Percentiles rank a stretch among this genome's conserved stretches.
phyloP scores from a whole-genome alignment of 768 basidiomycete genomes.

The Boletales sp. region DNA sequence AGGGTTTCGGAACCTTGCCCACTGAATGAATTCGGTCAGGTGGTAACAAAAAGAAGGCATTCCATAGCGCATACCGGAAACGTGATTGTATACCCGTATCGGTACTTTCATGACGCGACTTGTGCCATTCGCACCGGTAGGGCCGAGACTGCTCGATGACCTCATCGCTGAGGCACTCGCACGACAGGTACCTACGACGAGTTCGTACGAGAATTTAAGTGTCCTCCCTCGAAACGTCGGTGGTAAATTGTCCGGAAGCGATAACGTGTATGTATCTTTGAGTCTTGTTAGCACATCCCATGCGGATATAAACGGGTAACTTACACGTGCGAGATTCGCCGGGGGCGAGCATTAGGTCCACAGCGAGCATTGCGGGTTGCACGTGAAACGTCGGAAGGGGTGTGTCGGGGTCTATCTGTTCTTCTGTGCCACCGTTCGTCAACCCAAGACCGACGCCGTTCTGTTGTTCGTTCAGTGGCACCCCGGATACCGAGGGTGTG shows the following conservation, averaged over 20 bases:
- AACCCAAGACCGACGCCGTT: constrained; percentile 33
- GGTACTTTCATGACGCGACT: constrained; percentile 89
- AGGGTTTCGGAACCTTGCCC: constrained; percentile 55
- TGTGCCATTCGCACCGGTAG: constrained; percentile 44
- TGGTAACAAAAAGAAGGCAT: background rate
- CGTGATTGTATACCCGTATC: constrained; percentile 85
- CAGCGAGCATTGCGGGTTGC: constrained; percentile 82
- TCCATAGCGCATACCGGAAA: constrained; percentile 52
- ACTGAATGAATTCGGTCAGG: constrained; percentile 34
- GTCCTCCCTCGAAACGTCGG: constrained; percentile 88
- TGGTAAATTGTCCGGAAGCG: constrained; percentile 76
- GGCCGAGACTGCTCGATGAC: constrained; percentile 30
- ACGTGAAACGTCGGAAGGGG: constrained; percentile 85
- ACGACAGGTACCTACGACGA: constrained; percentile 85
- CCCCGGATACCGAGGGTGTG: constrained; percentile 25
- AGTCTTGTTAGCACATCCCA: background rate
- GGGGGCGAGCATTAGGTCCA: constrained; percentile 78
- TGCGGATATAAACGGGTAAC: background rate
- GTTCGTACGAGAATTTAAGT: constrained; percentile 83
- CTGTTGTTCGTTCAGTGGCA: constrained; percentile 8
- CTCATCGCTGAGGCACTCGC: constrained; percentile 37
- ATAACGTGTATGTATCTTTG: constrained; percentile 75
- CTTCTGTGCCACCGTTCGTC: constrained; percentile 28
- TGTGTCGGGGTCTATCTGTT: constrained; percentile 55
- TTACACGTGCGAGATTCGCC: constrained; percentile 83